Evolutionary conservation across 257 asterid genomes (phyloP).

Genomic region (Solanum commersonii): DNA sequence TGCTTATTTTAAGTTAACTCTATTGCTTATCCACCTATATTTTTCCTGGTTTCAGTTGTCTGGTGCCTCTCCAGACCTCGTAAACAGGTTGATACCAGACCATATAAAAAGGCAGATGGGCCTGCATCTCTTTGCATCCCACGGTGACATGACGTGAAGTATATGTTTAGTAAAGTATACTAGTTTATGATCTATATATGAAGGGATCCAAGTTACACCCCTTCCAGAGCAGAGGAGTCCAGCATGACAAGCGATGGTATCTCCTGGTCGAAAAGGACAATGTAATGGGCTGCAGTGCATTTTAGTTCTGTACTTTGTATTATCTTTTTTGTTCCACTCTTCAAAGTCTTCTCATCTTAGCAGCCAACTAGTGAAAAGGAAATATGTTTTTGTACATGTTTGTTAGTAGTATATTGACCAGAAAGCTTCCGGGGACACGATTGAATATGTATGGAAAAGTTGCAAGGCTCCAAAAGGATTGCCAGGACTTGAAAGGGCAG

Average conservation of each 20-base stretch:
- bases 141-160: slow-evolving; percentile 40
- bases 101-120: slow-evolving; percentile 78
- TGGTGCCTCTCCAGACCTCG: slow-evolving; percentile 70
- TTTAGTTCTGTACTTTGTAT: not conserved
- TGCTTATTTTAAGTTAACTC: not conserved
- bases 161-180: not conserved
- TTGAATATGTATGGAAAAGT: not conserved
- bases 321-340: not conserved
- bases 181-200: not conserved
- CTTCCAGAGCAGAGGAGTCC: not conserved
- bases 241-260: not conserved
- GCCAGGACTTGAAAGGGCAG: not conserved
- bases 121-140: slow-evolving; percentile 50
- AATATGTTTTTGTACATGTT: slow-evolving; percentile 2
- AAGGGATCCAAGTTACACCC: not conserved
- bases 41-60: slow-evolving; percentile 32
- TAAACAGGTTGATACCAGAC: slow-evolving; percentile 83
- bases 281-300: slow-evolving; percentile 2
- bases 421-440: not conserved
- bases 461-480: slow-evolving; percentile 1
- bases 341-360: not conserved
- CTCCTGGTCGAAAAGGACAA: not conserved
- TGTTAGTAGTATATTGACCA: not conserved
- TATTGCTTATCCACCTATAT: not conserved
- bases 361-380: not conserved